Percentiles rank a stretch among this genome's conserved stretches.
phyloP scores from a whole-genome alignment of 148 eudicot species.

The Persicaria tinctoria region DNA sequence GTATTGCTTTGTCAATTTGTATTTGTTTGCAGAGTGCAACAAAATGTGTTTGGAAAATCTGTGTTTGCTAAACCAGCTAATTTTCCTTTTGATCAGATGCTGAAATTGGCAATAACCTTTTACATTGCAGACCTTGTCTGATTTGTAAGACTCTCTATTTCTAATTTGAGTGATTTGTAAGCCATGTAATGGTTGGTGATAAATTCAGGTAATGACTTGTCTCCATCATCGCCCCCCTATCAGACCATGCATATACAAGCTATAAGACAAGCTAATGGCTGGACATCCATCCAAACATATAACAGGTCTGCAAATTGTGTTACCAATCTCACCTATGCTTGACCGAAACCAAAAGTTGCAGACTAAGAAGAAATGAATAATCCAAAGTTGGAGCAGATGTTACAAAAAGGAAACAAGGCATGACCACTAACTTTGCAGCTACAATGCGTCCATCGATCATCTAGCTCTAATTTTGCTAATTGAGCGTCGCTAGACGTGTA shows the following conservation, averaged over 20 bases:
- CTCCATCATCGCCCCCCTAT: slow-evolving; percentile 98
- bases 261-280: neutral
- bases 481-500: slow-evolving; percentile 28
- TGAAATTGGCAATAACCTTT: too few relatives aligned
- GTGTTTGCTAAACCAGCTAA: too few relatives aligned
- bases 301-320: neutral
- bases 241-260: neutral
- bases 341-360: neutral
- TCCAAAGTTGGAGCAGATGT: neutral
- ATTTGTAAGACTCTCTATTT: too few relatives aligned
- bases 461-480: slow-evolving; percentile 65
- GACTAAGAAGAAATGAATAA: neutral
- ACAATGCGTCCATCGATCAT: slow-evolving; percentile 52
- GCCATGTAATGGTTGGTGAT: slow-evolving; percentile 21
- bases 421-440: slow-evolving; percentile 87
- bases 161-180: too few relatives aligned
- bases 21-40: too few relatives aligned
- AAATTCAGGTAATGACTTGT: slow-evolving; percentile 80
- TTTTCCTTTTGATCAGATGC: too few relatives aligned
- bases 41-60: too few relatives aligned
- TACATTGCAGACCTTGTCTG: too few relatives aligned
- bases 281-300: neutral
- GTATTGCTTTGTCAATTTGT: too few relatives aligned
- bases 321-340: neutral
- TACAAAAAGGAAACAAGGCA: neutral